These are phyloP conservation scores for Sugiyamaella neomexicana DNA, from an alignment of 1,139 yeast genomes.

Conservation along the genomic window DNA sequence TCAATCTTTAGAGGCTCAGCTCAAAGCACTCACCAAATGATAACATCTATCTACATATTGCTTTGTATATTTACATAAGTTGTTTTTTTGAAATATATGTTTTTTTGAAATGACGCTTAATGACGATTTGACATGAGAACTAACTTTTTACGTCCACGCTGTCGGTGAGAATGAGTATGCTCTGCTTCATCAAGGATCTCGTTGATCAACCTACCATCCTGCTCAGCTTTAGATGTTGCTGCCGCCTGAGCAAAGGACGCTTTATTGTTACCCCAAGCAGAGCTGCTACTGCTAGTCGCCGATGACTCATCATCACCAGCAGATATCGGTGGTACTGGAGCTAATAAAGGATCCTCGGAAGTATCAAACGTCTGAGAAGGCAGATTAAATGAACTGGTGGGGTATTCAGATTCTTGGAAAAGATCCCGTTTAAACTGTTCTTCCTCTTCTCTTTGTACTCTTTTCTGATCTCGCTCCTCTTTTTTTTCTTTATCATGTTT, in stretches of 20 bases:
- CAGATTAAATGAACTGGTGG: constrained; percentile 9
- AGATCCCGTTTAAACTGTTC: constrained; percentile 34
- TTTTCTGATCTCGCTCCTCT: constrained; percentile 64
- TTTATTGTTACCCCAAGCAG: not conserved
- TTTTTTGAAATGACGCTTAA: not conserved
- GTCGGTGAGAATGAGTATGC: constrained; percentile 34
- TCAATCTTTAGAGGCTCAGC: constrained; percentile 29
- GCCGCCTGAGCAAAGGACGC: constrained; percentile 25
- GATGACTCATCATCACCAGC: constrained; percentile 13
- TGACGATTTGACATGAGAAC: constrained; percentile 34
- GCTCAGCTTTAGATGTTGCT: constrained; percentile 25
- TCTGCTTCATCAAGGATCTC: constrained; percentile 32
- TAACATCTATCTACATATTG: constrained; percentile 1
- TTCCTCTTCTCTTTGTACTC: constrained; percentile 66
- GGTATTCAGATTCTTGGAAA: constrained; percentile 29
- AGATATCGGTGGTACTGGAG: constrained; percentile 16
- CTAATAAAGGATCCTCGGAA: constrained; percentile 17
- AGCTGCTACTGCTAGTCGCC: too few species aligned
- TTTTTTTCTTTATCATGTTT: constrained; percentile 54
- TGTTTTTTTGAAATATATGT: too few species aligned
- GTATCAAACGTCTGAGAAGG: constrained; percentile 14
- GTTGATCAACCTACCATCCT: constrained; percentile 24
- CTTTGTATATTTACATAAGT: constrained; percentile 10
- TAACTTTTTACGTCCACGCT: constrained; percentile 47
- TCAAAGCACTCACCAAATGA: constrained; percentile 14